phyloP scores from a whole-genome alignment of 2,329 filamentous ascomycete genomes.

The Diaporthe nobilis region DNA sequence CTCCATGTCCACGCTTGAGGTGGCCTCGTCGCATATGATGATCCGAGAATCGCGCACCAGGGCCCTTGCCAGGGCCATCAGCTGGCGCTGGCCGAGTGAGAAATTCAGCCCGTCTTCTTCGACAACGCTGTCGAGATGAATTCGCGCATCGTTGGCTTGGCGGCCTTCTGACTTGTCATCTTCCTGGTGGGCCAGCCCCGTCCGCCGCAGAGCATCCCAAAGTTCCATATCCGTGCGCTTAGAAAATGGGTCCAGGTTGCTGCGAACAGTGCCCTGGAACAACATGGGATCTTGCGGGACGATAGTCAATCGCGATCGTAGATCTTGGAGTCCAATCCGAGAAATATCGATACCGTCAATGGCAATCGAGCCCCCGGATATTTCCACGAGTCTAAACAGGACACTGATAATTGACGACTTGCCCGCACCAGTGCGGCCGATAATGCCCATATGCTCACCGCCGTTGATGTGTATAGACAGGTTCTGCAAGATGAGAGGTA shows the following conservation, averaged over 20 bases:
- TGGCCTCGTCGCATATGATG: slow-evolving; percentile 97
- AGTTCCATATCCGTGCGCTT: slow-evolving; percentile 84
- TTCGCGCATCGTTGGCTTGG: slow-evolving; percentile 57
- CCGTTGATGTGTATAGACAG: slow-evolving; percentile 80
- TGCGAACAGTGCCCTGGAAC: slow-evolving; percentile 80
- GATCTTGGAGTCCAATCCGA: slow-evolving; percentile 71
- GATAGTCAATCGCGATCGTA: slow-evolving; percentile 73
- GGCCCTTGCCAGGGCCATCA: slow-evolving; percentile 94
- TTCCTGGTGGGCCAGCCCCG: slow-evolving; percentile 72
- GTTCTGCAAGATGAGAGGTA: slow-evolving; percentile 81
- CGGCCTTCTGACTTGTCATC: slow-evolving; percentile 46
- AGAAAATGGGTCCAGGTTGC: slow-evolving; percentile 84
- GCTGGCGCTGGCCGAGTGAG: slow-evolving; percentile 92
- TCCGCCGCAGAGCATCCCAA: slow-evolving; percentile 83
- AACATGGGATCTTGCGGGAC: slow-evolving; percentile 78
- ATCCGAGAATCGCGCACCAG: slow-evolving; percentile 90
- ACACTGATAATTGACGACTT: slow-evolving; percentile 77
- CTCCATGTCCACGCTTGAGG: slow-evolving; percentile 89
- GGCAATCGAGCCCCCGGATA: slow-evolving; percentile 57
- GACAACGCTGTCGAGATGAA: slow-evolving; percentile 86
- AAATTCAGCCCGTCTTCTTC: slow-evolving; percentile 98
- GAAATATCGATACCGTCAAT: slow-evolving; percentile 68
- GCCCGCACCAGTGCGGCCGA: slow-evolving; percentile 76
- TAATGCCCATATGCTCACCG: slow-evolving; percentile 82
- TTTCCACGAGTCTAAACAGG: slow-evolving; percentile 71